Evolutionary conservation across 306 rosid genomes (phyloP), one percentile per base, ranked within the genome.

Genomic region (Rosa multiflora): DNA sequence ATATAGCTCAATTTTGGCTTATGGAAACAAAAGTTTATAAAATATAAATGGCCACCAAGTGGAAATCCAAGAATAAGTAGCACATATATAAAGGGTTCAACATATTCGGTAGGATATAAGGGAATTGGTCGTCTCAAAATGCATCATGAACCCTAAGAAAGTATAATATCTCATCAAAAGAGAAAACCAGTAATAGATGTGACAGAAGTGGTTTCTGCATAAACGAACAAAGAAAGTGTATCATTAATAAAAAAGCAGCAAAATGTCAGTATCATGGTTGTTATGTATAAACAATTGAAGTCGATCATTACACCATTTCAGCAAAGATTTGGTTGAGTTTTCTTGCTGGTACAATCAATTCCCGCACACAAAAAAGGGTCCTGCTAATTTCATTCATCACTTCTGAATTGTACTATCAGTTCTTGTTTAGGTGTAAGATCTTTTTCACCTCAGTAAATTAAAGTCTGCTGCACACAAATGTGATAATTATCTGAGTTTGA

Each of bases 41-140:
- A 49, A 17, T 72, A 52, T 32, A 20, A 44, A 66, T 77, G 85
- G 47, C 56, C 66, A 26, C 75, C 56, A 49, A 55, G 63, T 77
- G 66, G 82, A 72, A 77, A 64, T 77, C 78, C 67, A 77, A 10
- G 37, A 70, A 18, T n/a, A 42, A 82, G 52, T 23, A 44, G 52
- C 46, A 73, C 1, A 6, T 55, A 55, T 55, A 0, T 18, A 63
- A 53, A 32, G 51, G 71, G 53, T 62, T 73, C 76, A 62, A 39
- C 69, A 80, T 76, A 56, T 76, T 67, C 83, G 48, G 0, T 10
- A 17, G 14, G 39, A 55, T 40, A 15, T 23, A 14, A 21, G 53
- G 70, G 64, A 64, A 79, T 32, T 70, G 73, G 32, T 35, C 72
- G 40, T 66, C 52, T 2, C 53, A 39, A 42, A 59, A 64, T 63